Percentiles rank a stretch among this genome's conserved stretches.
Evolutionary conservation across 140 eudicot species (phyloP).

Genomic region (Bidens hawaiensis): DNA sequence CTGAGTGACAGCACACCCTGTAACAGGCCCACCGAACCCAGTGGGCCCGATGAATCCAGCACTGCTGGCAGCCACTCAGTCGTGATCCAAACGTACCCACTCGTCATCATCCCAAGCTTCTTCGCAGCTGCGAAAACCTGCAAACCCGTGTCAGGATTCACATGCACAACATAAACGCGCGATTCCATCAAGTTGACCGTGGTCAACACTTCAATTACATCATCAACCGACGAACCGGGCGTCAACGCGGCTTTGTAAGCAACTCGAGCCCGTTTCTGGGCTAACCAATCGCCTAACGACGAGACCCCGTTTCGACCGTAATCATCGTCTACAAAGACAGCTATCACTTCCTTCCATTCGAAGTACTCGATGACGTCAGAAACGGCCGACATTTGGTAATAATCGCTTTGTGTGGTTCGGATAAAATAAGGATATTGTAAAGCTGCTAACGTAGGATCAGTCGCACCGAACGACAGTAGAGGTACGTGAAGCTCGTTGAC

Average conservation of each 20-base stretch:
- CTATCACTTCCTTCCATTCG: constrained; percentile 83
- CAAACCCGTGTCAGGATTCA: constrained; percentile 76
- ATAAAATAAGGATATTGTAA: constrained; percentile 83
- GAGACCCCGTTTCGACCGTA: constrained; percentile 86
- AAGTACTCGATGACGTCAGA: constrained; percentile 64
- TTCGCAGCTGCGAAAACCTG: constrained; percentile 50
- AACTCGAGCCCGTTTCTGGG: constrained; percentile 68
- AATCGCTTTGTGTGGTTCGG: constrained; percentile 70
- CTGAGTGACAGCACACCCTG: constrained; percentile 78
- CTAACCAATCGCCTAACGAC: constrained; percentile 72
- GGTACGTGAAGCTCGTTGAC: constrained; percentile 84
- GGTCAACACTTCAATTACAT: constrained; percentile 39
- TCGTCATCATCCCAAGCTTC: constrained; percentile 60
- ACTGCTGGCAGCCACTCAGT: constrained; percentile 77
- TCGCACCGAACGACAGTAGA: constrained; percentile 75
- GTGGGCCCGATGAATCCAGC: constrained; percentile 40
- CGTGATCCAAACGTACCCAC: constrained; percentile 79
- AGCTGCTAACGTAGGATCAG: constrained; percentile 85
- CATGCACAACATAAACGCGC: constrained; percentile 79
- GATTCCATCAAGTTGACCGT: constrained; percentile 73
- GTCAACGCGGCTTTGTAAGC: constrained; percentile 83
- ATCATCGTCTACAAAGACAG: constrained; percentile 83
- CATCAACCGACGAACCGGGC: constrained; percentile 37
- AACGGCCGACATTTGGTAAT: constrained; percentile 80
- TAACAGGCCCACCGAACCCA: constrained; percentile 31